Percentiles rank a stretch among this genome's conserved stretches.
Evolutionary conservation across 768 basidiomycete species (phyloP).

Genomic region (Russula sp.): DNA sequence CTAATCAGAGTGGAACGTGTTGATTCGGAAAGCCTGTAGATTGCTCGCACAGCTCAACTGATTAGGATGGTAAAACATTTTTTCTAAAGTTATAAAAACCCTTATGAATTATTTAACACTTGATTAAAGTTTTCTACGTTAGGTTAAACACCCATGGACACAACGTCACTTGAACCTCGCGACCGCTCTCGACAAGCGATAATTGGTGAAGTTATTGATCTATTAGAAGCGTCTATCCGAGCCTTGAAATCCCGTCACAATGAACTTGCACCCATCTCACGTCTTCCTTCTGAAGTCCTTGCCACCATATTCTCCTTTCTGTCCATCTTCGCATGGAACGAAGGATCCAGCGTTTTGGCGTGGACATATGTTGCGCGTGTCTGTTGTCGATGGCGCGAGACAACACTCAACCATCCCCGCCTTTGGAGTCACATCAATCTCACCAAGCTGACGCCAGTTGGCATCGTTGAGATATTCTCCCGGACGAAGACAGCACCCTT

Average conservation of each 20-base stretch:
- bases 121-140: too few relatives aligned
- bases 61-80: too few relatives aligned
- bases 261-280: constrained; percentile 10
- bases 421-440: constrained; percentile 21
- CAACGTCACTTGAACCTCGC: neutral
- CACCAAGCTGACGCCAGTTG: neutral
- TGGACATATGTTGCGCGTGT: constrained; percentile 22
- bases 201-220: constrained; percentile 2
- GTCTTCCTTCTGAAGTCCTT: constrained; percentile 15
- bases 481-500: constrained; percentile 16
- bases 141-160: neutral
- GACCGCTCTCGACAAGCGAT: constrained; percentile 6
- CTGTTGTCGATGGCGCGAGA: constrained; percentile 25
- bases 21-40: too few relatives aligned
- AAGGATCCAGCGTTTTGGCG: neutral
- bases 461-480: constrained; percentile 3
- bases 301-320: constrained; percentile 14
- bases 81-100: too few relatives aligned
- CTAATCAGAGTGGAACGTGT: too few relatives aligned
- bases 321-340: neutral
- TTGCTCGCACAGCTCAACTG: too few relatives aligned
- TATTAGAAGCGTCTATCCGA: constrained; percentile 9
- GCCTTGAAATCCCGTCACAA: constrained; percentile 12
- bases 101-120: too few relatives aligned
- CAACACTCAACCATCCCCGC: constrained; percentile 15